Evolutionary conservation across 345 rosid genomes (phyloP), one percentile per base, ranked within the genome.

Genomic region (Rhodomyrtus tomentosa): DNA sequence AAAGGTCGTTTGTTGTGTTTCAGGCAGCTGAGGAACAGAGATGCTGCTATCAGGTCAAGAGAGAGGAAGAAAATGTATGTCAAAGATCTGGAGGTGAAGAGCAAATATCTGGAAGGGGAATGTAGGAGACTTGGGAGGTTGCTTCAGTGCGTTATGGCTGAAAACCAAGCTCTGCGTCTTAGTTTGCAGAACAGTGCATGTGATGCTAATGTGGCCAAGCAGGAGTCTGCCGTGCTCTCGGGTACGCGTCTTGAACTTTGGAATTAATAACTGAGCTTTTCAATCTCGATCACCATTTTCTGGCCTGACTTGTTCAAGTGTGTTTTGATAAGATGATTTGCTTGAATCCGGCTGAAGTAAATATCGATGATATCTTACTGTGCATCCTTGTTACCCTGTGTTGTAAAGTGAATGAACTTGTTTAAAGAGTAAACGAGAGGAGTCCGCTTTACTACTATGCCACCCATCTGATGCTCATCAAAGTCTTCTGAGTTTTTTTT

Each of bases 151-250:
- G 85, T 90, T 83, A 82, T 89, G 81, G 93, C 97, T 2, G 99
- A 96, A 88, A 96, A 96, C 88, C 95, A 95, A 83, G 90, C 94
- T 84, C 92, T 96, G 24, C 98, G 90, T 62, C 87, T 90, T 81
- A 83, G 87, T 88, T 84, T 94, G 84, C 92, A 92, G 84, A 92
- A 86, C 86, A 89, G 86, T 86, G 91, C 94, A 85, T 85, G 84
- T 79, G 94, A 86, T 93, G 93, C 92, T 84, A 82, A 95, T 87
- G 91, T 87, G 88, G 55, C 98, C 94, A 93, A 88, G 97, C 99
- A 95, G 99, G 99, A 96, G 98, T 96, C 98, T 95, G 98, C 98
- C 82, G 99, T 95, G 92, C 99, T 96, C 96, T 94, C 94, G 98
- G 99, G 98, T 94, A 94, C 84, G 90, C 38, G 20, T 88, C 51